These are phyloP conservation scores for Phylloporus rhodoxanthus DNA, from an alignment of 768 basidiomycete species.

Conservation along the genomic window DNA sequence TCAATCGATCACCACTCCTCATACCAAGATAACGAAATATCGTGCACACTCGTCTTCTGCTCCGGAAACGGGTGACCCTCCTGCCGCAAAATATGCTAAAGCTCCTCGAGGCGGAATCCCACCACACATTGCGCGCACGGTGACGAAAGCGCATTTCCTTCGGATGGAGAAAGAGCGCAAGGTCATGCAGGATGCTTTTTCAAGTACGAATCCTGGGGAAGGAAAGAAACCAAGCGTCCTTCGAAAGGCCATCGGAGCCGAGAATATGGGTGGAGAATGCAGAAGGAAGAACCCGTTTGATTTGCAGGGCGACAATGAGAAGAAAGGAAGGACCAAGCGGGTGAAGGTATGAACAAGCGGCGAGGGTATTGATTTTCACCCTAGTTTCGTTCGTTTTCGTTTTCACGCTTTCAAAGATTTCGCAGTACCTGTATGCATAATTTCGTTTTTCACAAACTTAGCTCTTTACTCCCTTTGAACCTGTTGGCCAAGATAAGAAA, in stretches of 20 bases:
- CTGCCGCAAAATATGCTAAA: conserved; percentile 5
- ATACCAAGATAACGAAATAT: conserved; percentile 3
- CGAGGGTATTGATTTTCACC: not conserved
- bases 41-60: not conserved
- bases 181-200: conserved; percentile 13
- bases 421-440: not conserved
- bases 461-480: not conserved
- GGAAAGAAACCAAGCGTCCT: conserved; percentile 28
- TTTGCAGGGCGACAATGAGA: conserved; percentile 73
- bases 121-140: conserved; percentile 27
- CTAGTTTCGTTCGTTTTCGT: not conserved
- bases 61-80: not conserved
- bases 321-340: conserved; percentile 38
- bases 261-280: not conserved
- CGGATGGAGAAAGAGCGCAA: conserved; percentile 22
- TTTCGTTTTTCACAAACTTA: conserved; percentile 13
- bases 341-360: conserved; percentile 4
- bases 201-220: not conserved
- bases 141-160: conserved; percentile 25
- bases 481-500: not conserved
- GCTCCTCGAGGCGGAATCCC: conserved; percentile 29
- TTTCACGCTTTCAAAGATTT: conserved; percentile 9
- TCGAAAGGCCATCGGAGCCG: not conserved
- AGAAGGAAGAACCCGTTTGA: conserved; percentile 38
- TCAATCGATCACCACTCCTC: not conserved